Evolutionary conservation across 768 basidiomycete species (phyloP), one percentile per base, ranked within the genome.

Genomic region (Phallus indusiatus): DNA sequence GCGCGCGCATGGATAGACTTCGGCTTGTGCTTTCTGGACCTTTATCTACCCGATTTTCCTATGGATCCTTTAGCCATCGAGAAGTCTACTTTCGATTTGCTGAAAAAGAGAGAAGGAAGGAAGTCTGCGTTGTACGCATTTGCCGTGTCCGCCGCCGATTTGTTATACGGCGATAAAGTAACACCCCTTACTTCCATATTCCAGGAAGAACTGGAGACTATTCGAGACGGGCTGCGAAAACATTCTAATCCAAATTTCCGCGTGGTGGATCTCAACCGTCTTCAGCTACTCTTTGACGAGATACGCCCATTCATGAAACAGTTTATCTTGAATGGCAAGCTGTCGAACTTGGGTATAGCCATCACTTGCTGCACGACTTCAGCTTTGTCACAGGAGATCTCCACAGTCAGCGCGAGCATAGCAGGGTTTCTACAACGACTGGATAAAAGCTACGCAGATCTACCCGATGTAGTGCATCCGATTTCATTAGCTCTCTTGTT

Each of bases 41-140:
- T 94, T 18, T 86, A 86, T 66, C 76, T 98, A 42, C 93, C 96
- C 0, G 80, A 91, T 68, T 73, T 81, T 1, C 92, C 94, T 1
- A 72, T 97, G 53, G 96, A 99, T 69, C 96, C 96, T 24, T 83
- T 85, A 7, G 83, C 83, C 21, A 78, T 85, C 35, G 76, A 83
- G 56, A 76, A 74, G 54, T 79, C 74, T 52, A 72, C 74, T 0
- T 65, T 66, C 1, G 69, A 73, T 33, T 81, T 83, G 28, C 75
- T 78, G 67, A 65, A 67, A 28, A 66, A 74, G 53, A 75, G 82
- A 56, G 64, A 73, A 34, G 63, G 67, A 1, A 64, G 73, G 22
- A 63, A 89, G 2, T 61, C 66, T 3, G 70, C 71, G 1, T 82
- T 90, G 68, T 67, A 85, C 8, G 55, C 65, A 6, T 73, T 90